These are phyloP conservation scores for Coprinopsis marcescibilis DNA, from an alignment of 768 basidiomycete genomes.

Conservation along the genomic window DNA sequence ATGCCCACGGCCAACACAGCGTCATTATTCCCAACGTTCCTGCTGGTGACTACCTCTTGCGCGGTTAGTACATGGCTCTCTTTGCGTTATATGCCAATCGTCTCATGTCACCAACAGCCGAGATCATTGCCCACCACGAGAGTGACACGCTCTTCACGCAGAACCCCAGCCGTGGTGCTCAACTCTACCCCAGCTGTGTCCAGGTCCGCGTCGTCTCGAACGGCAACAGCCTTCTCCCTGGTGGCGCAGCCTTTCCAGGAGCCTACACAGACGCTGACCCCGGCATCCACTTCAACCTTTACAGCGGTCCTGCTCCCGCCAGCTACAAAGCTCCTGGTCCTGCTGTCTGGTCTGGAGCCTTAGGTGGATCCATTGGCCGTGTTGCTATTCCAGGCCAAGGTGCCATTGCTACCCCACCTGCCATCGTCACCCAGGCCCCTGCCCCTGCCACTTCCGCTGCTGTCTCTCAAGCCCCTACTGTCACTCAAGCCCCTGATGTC, in stretches of 20 bases:
- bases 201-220: conserved; percentile 36
- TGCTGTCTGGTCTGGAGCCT: conserved; percentile 25
- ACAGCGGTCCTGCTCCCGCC: conserved; percentile 17
- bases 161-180: conserved; percentile 36
- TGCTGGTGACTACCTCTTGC: conserved; percentile 29
- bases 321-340: conserved; percentile 27
- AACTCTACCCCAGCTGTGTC: conserved; percentile 45
- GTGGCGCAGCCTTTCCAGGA: conserved; percentile 25
- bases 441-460: background rate
- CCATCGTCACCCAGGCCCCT: conserved; percentile 7
- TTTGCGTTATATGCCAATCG: background rate
- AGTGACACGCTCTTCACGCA: conserved; percentile 23
- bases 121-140: conserved; percentile 29
- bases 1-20: conserved; percentile 26
- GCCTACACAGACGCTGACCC: conserved; percentile 25
- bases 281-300: conserved; percentile 29
- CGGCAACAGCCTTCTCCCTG: conserved; percentile 22
- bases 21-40: conserved; percentile 28
- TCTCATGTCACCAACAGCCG: conserved; percentile 24
- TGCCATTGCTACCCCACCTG: conserved; percentile 6
- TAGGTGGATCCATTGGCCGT: conserved; percentile 20
- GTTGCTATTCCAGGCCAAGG: conserved; percentile 15
- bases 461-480: conserved; percentile 15
- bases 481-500: conserved; percentile 5
- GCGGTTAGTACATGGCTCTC: conserved; percentile 19